Percentiles rank a stretch among this genome's conserved stretches.
phyloP scores from a whole-genome alignment of 257 asterid species.

The Anisodus tanguticus region DNA sequence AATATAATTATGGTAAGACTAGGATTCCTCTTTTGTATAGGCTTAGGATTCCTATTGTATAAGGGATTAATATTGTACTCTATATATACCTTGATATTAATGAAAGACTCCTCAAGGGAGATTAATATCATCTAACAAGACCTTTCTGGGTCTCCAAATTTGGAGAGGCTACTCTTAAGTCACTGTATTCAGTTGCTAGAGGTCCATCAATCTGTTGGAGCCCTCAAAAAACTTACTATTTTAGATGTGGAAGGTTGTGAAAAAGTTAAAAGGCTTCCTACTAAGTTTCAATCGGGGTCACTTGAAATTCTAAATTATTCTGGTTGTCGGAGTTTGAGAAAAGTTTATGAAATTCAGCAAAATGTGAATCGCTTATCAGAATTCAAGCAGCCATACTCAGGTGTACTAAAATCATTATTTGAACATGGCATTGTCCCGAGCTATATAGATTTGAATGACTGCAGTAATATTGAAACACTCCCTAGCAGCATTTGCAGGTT shows the following conservation, averaged over 20 bases:
- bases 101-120: no score
- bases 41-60: no score
- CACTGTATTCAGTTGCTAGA: neutral
- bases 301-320: neutral
- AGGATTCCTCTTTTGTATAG: no score
- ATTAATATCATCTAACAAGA: no score
- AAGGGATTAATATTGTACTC: no score
- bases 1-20: no score
- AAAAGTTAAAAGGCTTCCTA: conserved; percentile 13
- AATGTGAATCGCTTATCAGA: neutral
- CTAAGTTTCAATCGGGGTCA: neutral
- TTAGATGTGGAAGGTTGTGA: neutral
- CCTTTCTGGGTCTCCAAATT: neutral
- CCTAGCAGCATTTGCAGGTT: no score
- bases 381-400: neutral
- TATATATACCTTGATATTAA: no score
- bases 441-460: neutral
- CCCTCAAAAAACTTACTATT: neutral
- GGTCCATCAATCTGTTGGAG: conserved; percentile 4
- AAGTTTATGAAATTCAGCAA: neutral
- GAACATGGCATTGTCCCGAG: no score
- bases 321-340: neutral
- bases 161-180: neutral
- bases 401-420: neutral
- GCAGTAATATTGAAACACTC: neutral